phyloP scores from a whole-genome alignment of 2,329 filamentous ascomycete species.

The Sporothrix brasiliensis region DNA sequence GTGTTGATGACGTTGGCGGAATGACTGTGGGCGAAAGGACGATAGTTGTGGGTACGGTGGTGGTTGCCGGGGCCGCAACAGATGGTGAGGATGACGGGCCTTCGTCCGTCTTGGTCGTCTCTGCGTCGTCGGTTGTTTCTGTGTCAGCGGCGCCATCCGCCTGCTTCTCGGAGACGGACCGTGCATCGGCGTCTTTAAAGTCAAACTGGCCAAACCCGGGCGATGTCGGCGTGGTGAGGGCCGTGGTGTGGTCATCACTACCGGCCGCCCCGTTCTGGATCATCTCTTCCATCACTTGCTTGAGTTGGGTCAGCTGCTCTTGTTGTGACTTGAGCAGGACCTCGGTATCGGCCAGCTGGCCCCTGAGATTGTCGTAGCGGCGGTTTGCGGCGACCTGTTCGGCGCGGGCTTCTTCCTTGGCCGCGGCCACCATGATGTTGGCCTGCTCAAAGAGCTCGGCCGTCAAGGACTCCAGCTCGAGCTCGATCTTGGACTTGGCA shows the following conservation, averaged over 20 bases:
- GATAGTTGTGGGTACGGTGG: not conserved
- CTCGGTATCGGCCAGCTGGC: constrained; percentile 86
- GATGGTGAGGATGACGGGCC: not conserved
- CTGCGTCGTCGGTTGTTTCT: constrained; percentile 38
- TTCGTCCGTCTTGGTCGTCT: constrained; percentile 3
- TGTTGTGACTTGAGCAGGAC: constrained; percentile 84
- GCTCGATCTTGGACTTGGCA: constrained; percentile 87
- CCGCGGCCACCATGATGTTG: constrained; percentile 94
- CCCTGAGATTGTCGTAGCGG: constrained; percentile 83
- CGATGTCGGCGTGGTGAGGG: constrained; percentile 78
- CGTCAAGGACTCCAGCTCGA: constrained; percentile 87
- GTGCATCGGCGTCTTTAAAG: constrained; percentile 46
- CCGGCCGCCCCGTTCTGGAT: constrained; percentile 54
- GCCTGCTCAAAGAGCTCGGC: constrained; percentile 96
- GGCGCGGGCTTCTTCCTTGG: constrained; percentile 83
- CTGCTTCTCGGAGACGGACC: constrained; percentile 35
- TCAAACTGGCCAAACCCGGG: constrained; percentile 75
- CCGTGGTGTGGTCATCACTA: constrained; percentile 67
- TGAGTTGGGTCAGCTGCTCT: constrained; percentile 89
- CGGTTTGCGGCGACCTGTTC: constrained; percentile 80
- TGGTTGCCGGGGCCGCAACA: not conserved
- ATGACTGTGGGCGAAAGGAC: constrained; percentile 8
- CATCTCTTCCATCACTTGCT: constrained; percentile 89
- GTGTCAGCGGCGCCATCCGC: constrained; percentile 30
- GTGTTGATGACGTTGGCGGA: not conserved